Base-by-base conservation (phyloP, 1,284 basidiomycete genomes). In the Ustilago curta region DNA sequence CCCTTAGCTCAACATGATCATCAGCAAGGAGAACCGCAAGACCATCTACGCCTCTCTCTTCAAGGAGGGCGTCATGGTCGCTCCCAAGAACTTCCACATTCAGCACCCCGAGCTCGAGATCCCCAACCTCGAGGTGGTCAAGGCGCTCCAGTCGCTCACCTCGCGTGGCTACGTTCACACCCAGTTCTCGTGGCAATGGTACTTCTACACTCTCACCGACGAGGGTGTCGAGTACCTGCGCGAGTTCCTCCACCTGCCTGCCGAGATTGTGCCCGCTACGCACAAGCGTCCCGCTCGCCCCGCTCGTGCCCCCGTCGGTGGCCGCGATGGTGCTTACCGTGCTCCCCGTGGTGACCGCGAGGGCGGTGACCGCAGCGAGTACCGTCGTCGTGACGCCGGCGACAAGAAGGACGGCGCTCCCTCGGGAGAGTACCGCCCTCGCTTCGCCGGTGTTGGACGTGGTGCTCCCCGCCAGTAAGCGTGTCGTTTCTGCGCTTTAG, bases 61-160 rank as follows among this genome's bases (percentile, higher is more conserved):
- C 81, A 80, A 83, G 76, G 78, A 84, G 76, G 96, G 97, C 85
- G 97, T 98, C 78, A 89, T 98, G 86, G 96, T 99, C 86, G 96
- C 96, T 85, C 95, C 97, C 89, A 99, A 99, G 89, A 95, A 99
- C 88, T 98, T 90, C 89, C 96, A 97, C 86, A 92, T 93, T 70
- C 94, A 96, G 88, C 97, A 99, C 87, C 94, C 97, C 85, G 95
- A 98, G 85, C 91, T 99, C 79, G 93, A 95, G 77, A 91, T 98
- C 84, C 93, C 93, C 80, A 99, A 99, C 89, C 91, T 99, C 78
- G 89, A 97, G 87, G 97, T 99, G 83, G 97, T 99, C 90, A 99
- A 99, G 91, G 94, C 94, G 73, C 91, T 96, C 89, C 96, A 99
- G 88, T 95, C 93, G 87, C 89, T 99, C 82, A 98, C 93, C 86